Evolutionary conservation across 169 alveolate genomes (phyloP), one percentile per base, ranked within the genome.

Genomic region (Babesia ovis): DNA sequence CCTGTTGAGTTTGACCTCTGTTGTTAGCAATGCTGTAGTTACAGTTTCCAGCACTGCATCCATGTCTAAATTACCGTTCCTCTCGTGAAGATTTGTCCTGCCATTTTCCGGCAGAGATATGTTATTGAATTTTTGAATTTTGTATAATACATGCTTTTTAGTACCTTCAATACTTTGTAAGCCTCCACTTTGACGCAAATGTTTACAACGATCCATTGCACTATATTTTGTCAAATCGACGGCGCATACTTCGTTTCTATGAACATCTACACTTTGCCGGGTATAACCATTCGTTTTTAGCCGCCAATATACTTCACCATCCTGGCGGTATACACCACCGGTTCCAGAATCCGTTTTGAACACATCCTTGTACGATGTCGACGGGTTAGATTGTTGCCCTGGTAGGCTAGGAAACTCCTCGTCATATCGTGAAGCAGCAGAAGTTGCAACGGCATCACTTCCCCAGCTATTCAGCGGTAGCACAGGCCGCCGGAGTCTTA

Each of bases 21-120:
- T 62, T 22, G 83, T 58, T 42, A 79, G 23, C 34, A 79, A 53
- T 6, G 67, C 56, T 29, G 83, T 56, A 11, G 82, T 46, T 25
- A 54, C 69, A n/a, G 74, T 64, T n/a, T 79, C 71, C 29, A 69
- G 42, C 3, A 61, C 22, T 39, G 56, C 2, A 23, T 16, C 41
- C 50, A 25, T 61, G n/a, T 61, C 71, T 14, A 39, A 8, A 39
- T 39, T 39, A 9, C n/a, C 46, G 46, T 14, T 39, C 8, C 14
- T 9, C 23, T 23, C 14, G 23, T 50, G 14, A 8, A 12, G 31
- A 50, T 50, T 8, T 50, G 58, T 20, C 58, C 23, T 50, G 31
- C 58, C 58, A 50, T 50, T 50, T 39, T 39, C 14, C 46, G 46
- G 46, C 46, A 39, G 46, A 39, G n/a, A 14, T n/a, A n/a, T n/a